These are phyloP conservation scores for Kazachstania sp. DNA, from an alignment of 1,139 yeast genomes.

Conservation along the genomic window DNA sequence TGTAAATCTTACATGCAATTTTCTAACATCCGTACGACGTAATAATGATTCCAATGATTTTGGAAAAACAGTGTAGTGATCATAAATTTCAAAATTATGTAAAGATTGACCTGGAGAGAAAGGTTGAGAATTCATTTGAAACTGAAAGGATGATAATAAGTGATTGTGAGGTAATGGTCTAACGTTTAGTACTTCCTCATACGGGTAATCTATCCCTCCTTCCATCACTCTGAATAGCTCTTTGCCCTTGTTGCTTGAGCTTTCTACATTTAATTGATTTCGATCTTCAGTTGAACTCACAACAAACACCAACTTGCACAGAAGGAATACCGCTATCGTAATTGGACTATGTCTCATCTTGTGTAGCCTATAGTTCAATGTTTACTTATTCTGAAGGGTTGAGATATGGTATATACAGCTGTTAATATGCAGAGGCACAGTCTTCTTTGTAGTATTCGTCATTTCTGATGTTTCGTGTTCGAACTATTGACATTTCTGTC, in stretches of 20 bases:
- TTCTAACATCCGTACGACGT: conserved; percentile 57
- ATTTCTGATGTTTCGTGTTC: no score
- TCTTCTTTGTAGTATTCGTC: no score
- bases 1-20: conserved; percentile 74
- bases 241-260: neutral
- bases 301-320: no score
- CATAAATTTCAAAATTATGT: conserved; percentile 22
- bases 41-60: conserved; percentile 72
- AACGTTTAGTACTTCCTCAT: conserved; percentile 50
- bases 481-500: no score
- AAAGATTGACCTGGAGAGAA: conserved; percentile 29
- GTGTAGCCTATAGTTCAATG: no score
- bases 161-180: conserved; percentile 67
- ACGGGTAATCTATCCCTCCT: conserved; percentile 32
- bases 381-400: no score
- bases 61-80: conserved; percentile 73
- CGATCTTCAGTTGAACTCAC: no score
- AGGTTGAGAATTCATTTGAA: conserved; percentile 49
- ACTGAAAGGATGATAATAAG: conserved; percentile 50
- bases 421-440: no score
- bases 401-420: no score
- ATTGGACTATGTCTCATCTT: no score
- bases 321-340: no score
- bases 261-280: no score
- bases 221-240: neutral